A percentile compares a stretch with the other conserved stretches of the same genome.
Conservation (phyloP, 352 stramenopile species). For the Globisporangium uncinulatum region DNA sequence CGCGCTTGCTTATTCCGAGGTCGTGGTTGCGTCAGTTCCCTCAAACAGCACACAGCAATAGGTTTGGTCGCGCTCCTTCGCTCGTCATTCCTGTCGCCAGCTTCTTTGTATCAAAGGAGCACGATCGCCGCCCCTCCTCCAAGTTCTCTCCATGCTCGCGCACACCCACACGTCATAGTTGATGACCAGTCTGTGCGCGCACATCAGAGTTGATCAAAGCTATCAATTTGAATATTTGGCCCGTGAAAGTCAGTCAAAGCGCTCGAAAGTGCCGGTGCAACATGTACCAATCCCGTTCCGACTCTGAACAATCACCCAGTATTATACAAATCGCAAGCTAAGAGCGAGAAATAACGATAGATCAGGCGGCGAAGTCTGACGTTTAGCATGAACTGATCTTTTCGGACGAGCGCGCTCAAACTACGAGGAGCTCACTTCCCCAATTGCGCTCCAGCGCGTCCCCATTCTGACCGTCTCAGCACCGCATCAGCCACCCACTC, state of each 20-base stretch:
- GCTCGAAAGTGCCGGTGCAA: too few relatives aligned
- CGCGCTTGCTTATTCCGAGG: too few relatives aligned
- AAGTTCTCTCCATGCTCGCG: not conserved
- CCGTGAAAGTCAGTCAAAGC: not conserved
- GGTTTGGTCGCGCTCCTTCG: too few relatives aligned
- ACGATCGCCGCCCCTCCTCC: not conserved
- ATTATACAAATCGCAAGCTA: too few relatives aligned
- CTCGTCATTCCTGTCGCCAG: not conserved
- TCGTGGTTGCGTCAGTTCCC: too few relatives aligned
- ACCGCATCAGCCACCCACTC: not conserved
- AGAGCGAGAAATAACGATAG: too few relatives aligned
- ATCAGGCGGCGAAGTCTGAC: too few relatives aligned
- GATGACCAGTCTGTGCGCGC: not conserved
- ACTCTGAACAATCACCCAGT: too few relatives aligned
- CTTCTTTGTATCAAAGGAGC: not conserved
- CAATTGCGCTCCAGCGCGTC: conserved; percentile 1
- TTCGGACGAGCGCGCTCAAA: not conserved
- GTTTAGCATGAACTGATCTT: too few relatives aligned
- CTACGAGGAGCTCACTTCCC: not conserved
- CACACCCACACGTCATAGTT: not conserved
- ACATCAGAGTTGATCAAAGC: not conserved
- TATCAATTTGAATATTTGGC: not conserved
- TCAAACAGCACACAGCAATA: too few relatives aligned
- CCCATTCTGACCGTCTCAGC: not conserved
- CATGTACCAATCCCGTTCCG: too few relatives aligned